Evolutionary conservation across 371 early-diverging fungal species (phyloP), one percentile per base, ranked within the genome.

Genomic region (Mycotypha africana): DNA sequence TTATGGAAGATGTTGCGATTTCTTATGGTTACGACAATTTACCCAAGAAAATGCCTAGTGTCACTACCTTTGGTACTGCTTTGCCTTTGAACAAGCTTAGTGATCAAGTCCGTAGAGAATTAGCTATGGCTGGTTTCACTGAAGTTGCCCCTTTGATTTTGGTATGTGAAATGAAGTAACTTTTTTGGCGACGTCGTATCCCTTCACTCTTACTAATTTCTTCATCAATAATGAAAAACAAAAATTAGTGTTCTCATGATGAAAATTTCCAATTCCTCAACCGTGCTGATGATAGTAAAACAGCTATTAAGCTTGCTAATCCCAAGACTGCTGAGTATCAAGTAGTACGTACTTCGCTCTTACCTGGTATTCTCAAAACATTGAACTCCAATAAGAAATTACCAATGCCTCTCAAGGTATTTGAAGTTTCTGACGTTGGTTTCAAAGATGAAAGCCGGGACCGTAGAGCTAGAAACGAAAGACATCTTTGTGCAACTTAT

Each of bases 1-100:
- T 99, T 42, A 93, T 98, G 84, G 99, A 99, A 76, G 99, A 99
- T 70, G 90, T 98, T 25, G 97, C 97, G n/a, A 91, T 99, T 49
- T 91, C 97, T n/a, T 98, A 93, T 59, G 99, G 99, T 23, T 99
- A 88, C 73, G 97, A 99, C 77, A 95, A 95, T 52, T 84, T 99
- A 58, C 80, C 84, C 12, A 84, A 86, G 49, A 82, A 81, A 30
- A 67, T 88, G 49, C 93, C 94, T 33, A 74, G 75, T 45, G 82
- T 85, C 41, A 84, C 80, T 57, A 96, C 98, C 3, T 78, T 95
- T 38, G 99, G 88, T 42, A 81, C 82, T 56, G 89, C 97, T 42
- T 78, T 91, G 56, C 92, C 93, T 6, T 63, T 97, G 47, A 99
- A 99, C 84, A 96, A 94, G 74, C 67, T 98, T 63, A 76, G 89